Evolutionary conservation across 306 rosid species (phyloP).

Genomic region (Coriaria nepalensis): DNA sequence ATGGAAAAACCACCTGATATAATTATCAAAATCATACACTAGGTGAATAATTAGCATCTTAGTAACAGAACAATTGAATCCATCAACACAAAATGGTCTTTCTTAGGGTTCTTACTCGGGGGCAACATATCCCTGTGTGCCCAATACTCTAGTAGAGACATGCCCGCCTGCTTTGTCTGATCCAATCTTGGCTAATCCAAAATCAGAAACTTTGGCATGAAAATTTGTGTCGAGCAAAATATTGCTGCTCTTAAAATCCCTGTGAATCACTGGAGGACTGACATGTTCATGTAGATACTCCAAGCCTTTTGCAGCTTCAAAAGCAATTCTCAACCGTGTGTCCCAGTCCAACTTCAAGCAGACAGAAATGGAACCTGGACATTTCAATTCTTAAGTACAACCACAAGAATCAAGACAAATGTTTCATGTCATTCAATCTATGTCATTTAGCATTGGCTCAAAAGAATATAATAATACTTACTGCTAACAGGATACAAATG

Average conservation of each 20-base stretch:
- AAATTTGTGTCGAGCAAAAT: constrained; percentile 64
- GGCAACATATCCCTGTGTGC: constrained; percentile 89
- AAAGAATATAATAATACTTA: constrained; percentile 21
- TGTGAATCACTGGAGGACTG: constrained; percentile 80
- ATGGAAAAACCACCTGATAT: constrained; percentile 11
- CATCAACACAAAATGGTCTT: too few relatives aligned
- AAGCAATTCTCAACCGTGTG: constrained; percentile 74
- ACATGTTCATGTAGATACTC: constrained; percentile 94
- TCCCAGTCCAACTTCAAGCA: constrained; percentile 67
- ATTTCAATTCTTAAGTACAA: constrained; percentile 1
- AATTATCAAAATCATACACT: neutral
- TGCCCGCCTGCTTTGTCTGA: constrained; percentile 89
- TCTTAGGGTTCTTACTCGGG: constrained; percentile 53
- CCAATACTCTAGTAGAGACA: constrained; percentile 86
- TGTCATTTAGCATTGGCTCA: too few relatives aligned
- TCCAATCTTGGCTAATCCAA: constrained; percentile 88
- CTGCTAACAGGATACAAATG: constrained; percentile 75
- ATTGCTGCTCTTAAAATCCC: constrained; percentile 97
- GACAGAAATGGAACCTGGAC: constrained; percentile 37
- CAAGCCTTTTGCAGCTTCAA: constrained; percentile 90
- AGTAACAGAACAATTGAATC: neutral
- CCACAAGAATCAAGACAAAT: constrained; percentile 1
- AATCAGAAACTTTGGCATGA: constrained; percentile 93
- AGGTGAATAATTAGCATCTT: neutral
- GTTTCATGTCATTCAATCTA: too few relatives aligned